phyloP scores from a whole-genome alignment of 1,284 basidiomycete species.

The Coriolopsis trogii region DNA sequence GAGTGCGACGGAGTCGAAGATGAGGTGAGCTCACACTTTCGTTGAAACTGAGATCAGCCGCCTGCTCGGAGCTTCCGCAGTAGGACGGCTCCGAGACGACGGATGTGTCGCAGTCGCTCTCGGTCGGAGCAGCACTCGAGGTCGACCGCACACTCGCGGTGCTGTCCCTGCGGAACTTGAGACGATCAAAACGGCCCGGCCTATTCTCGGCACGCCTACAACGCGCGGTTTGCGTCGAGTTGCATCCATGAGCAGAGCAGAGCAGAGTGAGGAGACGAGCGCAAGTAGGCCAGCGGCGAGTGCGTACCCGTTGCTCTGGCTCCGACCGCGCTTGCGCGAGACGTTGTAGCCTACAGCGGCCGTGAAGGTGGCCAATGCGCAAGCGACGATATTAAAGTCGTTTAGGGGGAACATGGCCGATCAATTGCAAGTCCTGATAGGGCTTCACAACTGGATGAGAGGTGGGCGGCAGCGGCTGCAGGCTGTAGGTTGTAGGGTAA shows the following conservation, averaged over 20 bases:
- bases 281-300: neutral
- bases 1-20: conserved; percentile 1
- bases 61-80: no score
- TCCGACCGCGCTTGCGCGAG: conserved; percentile 23
- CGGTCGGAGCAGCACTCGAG: neutral
- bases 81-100: neutral
- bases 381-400: conserved; percentile 34
- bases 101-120: conserved; percentile 14
- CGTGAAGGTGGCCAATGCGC: conserved; percentile 34
- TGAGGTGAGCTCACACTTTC: conserved; percentile 25
- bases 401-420: conserved; percentile 32
- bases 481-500: neutral
- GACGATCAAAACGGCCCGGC: conserved; percentile 10
- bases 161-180: conserved; percentile 23
- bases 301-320: conserved; percentile 22
- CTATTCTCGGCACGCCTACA: conserved; percentile 8
- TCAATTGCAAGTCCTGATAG: neutral
- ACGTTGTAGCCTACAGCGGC: conserved; percentile 34
- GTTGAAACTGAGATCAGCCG: no score
- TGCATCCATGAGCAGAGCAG: neutral
- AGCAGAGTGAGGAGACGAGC: neutral
- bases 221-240: neutral
- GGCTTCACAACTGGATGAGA: no score
- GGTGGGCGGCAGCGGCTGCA: no score
- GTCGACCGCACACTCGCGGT: conserved; percentile 17